Conservation (phyloP, 2,329 filamentous ascomycete genomes). For the Fusarium guadeloupense region DNA sequence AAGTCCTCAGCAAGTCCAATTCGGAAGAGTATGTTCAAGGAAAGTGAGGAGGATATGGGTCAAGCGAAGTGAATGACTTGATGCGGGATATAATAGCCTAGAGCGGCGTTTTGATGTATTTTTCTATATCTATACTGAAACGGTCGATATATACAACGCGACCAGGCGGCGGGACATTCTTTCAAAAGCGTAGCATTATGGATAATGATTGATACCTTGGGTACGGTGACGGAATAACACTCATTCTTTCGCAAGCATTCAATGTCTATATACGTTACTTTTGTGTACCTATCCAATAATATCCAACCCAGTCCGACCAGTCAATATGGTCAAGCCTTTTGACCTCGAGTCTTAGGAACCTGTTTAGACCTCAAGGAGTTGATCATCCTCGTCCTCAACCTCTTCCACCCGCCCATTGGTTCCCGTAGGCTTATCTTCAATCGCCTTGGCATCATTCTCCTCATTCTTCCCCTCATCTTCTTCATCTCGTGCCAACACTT, state of each 20-base stretch:
- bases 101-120: constrained; percentile 32
- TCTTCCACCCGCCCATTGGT: constrained; percentile 55
- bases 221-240: constrained; percentile 13
- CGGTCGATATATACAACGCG: not conserved
- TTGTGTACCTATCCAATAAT: constrained; percentile 18
- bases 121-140: not conserved
- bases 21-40: constrained; percentile 55
- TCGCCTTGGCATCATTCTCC: constrained; percentile 46
- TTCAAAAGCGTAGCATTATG: constrained; percentile 20
- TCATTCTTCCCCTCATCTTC: constrained; percentile 54
- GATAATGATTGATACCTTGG: constrained; percentile 10
- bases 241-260: constrained; percentile 23
- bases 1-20: constrained; percentile 39
- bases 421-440: constrained; percentile 50
- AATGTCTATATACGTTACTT: constrained; percentile 28
- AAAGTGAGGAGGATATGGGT: constrained; percentile 54
- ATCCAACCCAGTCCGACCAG: not conserved
- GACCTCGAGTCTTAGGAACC: no score
- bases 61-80: constrained; percentile 24
- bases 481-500: constrained; percentile 86
- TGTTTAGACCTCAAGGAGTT: constrained; percentile 62
- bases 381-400: constrained; percentile 61
- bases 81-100: not conserved
- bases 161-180: constrained; percentile 26
- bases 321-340: no score